Evolutionary conservation across 2,329 filamentous ascomycete genomes (phyloP), one percentile per base, ranked within the genome.

Genomic region (Fusarium beomiforme): DNA sequence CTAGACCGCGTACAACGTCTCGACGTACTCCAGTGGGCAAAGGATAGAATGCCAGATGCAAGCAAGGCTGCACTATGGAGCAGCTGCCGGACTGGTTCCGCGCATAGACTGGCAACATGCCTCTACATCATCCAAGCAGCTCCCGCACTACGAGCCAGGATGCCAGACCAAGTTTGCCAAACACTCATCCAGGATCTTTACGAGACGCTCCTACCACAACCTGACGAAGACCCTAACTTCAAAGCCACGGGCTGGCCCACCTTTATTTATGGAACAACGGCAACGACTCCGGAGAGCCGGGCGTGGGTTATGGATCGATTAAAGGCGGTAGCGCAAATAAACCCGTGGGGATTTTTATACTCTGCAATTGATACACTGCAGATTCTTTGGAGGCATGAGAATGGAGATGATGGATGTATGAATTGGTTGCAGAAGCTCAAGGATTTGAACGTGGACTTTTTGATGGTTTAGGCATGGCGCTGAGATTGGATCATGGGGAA

Each of bases 221-320:
- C 83, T 1, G 80, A 84, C 13, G 79, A 84, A 3, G 85, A 89
- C 55, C 80, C 82, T 5, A 83, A 88, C 17, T 85, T 88, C 79
- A 89, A 89, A 72, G 86, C 84, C 0, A 87, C 86, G 2, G 83
- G 84, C 12, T 89, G 86, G 86, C 86, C 87, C 2, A 83, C 86
- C 0, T 89, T 89, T 60, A 81, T 89, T 24, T 85, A 84, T 7
- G 87, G 87, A 6, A 86, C 86, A 0, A 86, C 87, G 60, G 83
- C 82, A 2, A 81, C 80, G 29, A 80, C 84, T 39, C 76, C 76
- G 6, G 76, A 72, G 21, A 80, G 80, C 59, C 81, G 85, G 33
- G 77, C 78, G 4, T 88, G 85, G 86, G 83, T 85, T 56, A 80
- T 85, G 76, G 78, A 85, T 31, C 82, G 85, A 47, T 71, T 86